Base-by-base conservation (phyloP, 2,329 filamentous ascomycete species). In the Trichoderma koningiopsis region DNA sequence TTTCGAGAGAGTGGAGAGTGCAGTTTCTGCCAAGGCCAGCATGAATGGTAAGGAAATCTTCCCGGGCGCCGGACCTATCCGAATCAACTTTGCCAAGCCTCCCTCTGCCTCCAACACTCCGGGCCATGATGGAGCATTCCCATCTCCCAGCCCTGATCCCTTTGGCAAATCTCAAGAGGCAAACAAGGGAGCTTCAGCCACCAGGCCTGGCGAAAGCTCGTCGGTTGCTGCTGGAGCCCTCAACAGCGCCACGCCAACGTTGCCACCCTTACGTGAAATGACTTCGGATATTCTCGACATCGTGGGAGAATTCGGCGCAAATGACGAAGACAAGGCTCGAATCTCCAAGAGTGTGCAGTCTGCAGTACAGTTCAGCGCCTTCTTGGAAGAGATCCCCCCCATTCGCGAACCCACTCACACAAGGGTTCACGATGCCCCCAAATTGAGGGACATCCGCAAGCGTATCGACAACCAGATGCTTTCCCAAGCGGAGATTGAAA, bases 31-130 rank as follows among this genome's bases (percentile, higher is more conserved):
- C 19, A 96, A 95, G 79, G 89, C 89, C 16, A 87, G 90, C 77
- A 90, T 97, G 81, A 98, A 98, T 76, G 94, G 94, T 75, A 97
- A 97, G 81, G 96, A 99, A 79, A 97, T 99, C 71, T 99, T 99
- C 83, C 96, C 96, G 10, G 96, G 96, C 68, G 94, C 94, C 69
- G 96, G 96, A 1, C 94, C 95, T 19, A 93, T 98, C 69, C 88
- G 95, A 64, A 98, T 99, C 79, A 97, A 97, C 76, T 99, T 97
- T 80, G 96, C 96, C 43, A 99, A 99, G 82, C 95, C 96, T 31
- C 94, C 94, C 24, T 97, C 93, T 61, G 90, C 92, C 57, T 93
- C 94, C 71, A 91, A 93, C 72, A 97, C 96, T 0, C 95, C 96
- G 65, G 94, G 93, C 22, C 91, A 93, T 68, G 94, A 95, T 76